Evolutionary conservation across 2,329 filamentous ascomycete genomes (phyloP), one percentile per base, ranked within the genome.

Genomic region (Cyclaneusma minus): DNA sequence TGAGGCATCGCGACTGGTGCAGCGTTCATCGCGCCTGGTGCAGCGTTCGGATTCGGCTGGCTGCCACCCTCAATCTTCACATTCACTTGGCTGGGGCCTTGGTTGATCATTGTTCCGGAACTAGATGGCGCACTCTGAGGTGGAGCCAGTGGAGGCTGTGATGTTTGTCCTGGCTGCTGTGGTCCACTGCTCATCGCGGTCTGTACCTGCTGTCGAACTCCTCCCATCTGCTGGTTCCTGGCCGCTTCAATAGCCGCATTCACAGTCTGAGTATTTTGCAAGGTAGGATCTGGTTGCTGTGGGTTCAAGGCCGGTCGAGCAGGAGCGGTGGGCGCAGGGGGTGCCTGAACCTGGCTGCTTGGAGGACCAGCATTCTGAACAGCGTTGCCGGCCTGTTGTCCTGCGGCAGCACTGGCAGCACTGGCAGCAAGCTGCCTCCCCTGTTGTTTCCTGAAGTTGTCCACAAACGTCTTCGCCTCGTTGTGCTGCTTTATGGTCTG

Each of bases 391-490:
- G 21, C 27, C n/a, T 27, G 28, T 37, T 48, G 38, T 25, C 34
- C 31, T 25, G 35, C 37, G 29, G 29, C 37, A 40, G 33, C 33
- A 33, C 35, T 35, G 7, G 38, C 35, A 8, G 43, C 37, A 42
- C 41, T 18, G 14, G 38, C 19, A 5, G 24, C 24, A n/a, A 27
- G 13, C 5, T 16, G 16, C 4, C 15, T 14, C 11, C 16, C 15
- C 28, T 49, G 46, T 12, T 40, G 29, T 28, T 58, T 57, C 3
- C 62, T 50, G 21, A 67, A 57, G 4, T 36, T 44, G 9, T 60
- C 57, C 3, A 66, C 55, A 37, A 60, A 66, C 12, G 48, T 52
- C 13, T 58, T 52, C 0, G 62, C 60, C 3, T 65, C 59, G 0
- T 41, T 41, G 33, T 64, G 54, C 6, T 48, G 34, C 34, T 63